phyloP scores from a whole-genome alignment of 352 stramenopile species.

The Phytophthora multivora region DNA sequence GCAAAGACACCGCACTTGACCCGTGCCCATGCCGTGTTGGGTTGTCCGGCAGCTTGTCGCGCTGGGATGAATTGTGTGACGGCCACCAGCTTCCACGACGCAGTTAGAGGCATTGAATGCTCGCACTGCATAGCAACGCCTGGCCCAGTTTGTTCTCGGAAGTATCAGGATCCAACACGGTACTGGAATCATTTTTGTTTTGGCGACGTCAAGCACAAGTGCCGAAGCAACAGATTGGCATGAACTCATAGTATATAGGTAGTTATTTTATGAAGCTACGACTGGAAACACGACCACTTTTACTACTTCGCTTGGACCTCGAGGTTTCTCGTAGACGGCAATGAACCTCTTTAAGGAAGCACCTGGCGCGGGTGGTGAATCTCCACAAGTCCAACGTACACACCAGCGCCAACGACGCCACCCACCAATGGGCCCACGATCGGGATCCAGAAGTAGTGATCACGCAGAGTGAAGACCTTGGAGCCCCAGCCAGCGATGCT shows the following conservation, averaged over 20 bases:
- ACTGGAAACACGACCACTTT: neutral
- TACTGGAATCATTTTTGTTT: slow-evolving; percentile 15
- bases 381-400: slow-evolving; percentile 44
- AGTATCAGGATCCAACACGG: slow-evolving; percentile 7
- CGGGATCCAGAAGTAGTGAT: slow-evolving; percentile 61
- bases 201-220: slow-evolving; percentile 3
- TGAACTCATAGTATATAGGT: slow-evolving; percentile 22
- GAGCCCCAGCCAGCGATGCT: slow-evolving; percentile 42
- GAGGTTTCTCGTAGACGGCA: neutral
- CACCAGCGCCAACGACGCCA: slow-evolving; percentile 34
- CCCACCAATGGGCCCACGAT: slow-evolving; percentile 44
- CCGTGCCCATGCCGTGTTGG: neutral
- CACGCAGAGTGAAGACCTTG: slow-evolving; percentile 44
- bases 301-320: slow-evolving; percentile 4
- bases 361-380: slow-evolving; percentile 42
- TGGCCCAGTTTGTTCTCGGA: neutral
- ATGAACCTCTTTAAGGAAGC: slow-evolving; percentile 12
- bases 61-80: neutral
- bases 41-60: neutral
- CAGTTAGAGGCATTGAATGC: slow-evolving; percentile 1
- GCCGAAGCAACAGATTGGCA: neutral
- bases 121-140: slow-evolving; percentile 4
- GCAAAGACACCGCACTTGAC: slow-evolving; percentile 11
- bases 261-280: slow-evolving; percentile 34
- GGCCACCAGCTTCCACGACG: neutral